A percentile compares a stretch with the other conserved stretches of the same genome.
These are phyloP conservation scores for Saccharomyces mikatae DNA, from an alignment of 805 yeast genomes.

Conservation along the genomic window DNA sequence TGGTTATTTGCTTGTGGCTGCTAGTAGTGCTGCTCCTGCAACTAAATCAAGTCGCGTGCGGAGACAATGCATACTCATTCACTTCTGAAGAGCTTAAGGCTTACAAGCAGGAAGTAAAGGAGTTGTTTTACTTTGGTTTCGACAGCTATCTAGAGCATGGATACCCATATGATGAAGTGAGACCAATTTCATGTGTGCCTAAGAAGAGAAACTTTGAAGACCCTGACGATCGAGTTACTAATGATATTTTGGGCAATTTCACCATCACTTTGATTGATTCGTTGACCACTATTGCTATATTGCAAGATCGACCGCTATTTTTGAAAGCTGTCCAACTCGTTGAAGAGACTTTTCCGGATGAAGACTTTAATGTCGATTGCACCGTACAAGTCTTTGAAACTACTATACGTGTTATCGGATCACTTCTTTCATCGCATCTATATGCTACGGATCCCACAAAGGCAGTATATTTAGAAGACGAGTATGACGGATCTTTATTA, in stretches of 20 bases:
- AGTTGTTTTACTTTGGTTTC: conserved; percentile 70
- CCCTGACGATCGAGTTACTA: conserved; percentile 47
- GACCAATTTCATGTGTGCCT: conserved; percentile 65
- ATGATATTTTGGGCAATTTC: conserved; percentile 81
- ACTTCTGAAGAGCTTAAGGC: conserved; percentile 24
- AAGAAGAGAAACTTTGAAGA: conserved; percentile 55
- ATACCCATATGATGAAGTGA: conserved; percentile 75
- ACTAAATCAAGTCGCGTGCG: neutral
- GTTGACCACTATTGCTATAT: conserved; percentile 66
- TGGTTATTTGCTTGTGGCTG: neutral
- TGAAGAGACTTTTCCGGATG: conserved; percentile 24
- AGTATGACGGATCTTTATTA: conserved; percentile 67
- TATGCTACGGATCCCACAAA: conserved; percentile 46
- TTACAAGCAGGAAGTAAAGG: conserved; percentile 40
- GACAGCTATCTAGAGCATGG: conserved; percentile 57
- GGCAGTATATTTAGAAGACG: conserved; percentile 31
- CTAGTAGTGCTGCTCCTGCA: neutral
- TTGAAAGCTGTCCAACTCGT: conserved; percentile 37
- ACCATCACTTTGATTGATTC: conserved; percentile 74
- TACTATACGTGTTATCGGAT: conserved; percentile 75
- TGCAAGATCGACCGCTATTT: conserved; percentile 56
- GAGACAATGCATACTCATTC: conserved; percentile 16
- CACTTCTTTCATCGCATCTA: conserved; percentile 70
- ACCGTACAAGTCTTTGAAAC: conserved; percentile 85
- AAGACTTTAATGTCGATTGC: conserved; percentile 53